Base-by-base conservation (phyloP, 2,329 filamentous ascomycete species). In the Diaporthe batatas region DNA sequence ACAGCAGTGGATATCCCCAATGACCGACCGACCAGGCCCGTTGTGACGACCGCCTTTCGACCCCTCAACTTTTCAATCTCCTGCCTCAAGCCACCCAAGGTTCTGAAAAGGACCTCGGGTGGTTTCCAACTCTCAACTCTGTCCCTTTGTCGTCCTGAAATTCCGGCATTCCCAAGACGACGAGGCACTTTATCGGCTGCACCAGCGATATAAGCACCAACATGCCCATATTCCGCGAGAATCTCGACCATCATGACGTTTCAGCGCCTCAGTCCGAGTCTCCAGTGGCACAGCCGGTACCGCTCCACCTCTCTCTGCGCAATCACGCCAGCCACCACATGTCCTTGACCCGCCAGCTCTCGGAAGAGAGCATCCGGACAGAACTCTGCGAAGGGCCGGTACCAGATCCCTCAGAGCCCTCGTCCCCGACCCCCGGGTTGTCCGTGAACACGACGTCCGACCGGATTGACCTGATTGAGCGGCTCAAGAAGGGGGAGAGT, bases 391-490 rank as follows among this genome's bases (percentile, higher is more conserved):
- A 91, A 71, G 90, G 89, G 0, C 89, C 85, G 0, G 58, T 91
- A 21, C 81, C 79, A 34, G 86, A 87, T 58, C 85, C 81, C 16
- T 74, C 70, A 34, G 76, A 72, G 42, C 76, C 81, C 16, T 75
- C 71, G 42, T 80, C 81, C 1, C 82, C 82, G 6, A 80, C 81
- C 34, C 76, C 77, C 29, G 79, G 79, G 42, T 57, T 73, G 7
- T 72, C 77, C 11, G 77, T 76, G n/a, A 68, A 69, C 10, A 75
- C 83, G 16, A 86, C 85, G 47, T 87, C 86, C 23, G 91, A 94
- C 80, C 89, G 95, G 75, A 90, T 91, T 72, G 92, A 95, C 81
- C 85, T 98, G 77, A 98, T 98, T 72, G 90, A 95, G 82, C 89
- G 92, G 76, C 87, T 98, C 76, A 98, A 98, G 84, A 90, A 89